Conservation (phyloP, 768 basidiomycete genomes). For the Coprinopsis cinerea region DNA sequence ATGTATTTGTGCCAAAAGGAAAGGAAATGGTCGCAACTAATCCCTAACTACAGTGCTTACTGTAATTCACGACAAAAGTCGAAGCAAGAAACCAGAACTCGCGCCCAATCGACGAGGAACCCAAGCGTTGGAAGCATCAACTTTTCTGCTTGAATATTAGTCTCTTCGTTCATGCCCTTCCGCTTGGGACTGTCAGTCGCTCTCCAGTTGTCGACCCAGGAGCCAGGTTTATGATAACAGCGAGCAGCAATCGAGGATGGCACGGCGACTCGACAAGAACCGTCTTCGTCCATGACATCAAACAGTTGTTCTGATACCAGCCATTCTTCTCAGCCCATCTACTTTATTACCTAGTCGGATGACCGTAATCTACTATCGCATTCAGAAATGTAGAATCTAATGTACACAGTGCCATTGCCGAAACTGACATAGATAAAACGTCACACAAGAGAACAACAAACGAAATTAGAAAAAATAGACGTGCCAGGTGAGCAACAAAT, state of each 20-base stretch:
- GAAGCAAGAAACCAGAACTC: no score
- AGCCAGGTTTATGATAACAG: constrained; percentile 80
- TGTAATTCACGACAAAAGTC: no score
- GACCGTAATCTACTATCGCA: not conserved
- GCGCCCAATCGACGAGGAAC: no score
- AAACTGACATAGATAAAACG: constrained; percentile 10
- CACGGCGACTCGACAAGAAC: constrained; percentile 87
- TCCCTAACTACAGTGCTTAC: no score
- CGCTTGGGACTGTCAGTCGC: no score
- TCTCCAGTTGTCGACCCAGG: constrained; percentile 85
- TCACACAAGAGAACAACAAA: constrained; percentile 7
- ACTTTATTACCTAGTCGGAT: not conserved
- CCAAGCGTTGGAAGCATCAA: no score
- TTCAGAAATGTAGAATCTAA: constrained; percentile 3
- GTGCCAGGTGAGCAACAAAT: no score
- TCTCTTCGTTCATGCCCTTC: no score
- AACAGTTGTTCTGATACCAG: constrained; percentile 28
- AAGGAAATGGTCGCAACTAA: no score
- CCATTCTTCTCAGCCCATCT: constrained; percentile 7
- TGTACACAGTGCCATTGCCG: constrained; percentile 4
- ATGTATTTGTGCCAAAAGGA: no score
- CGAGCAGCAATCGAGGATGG: constrained; percentile 93
- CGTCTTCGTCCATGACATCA: constrained; percentile 89
- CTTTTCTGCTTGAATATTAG: no score
- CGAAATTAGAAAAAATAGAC: not conserved